Percentiles rank a stretch among this genome's conserved stretches.
Evolutionary conservation across 495 filamentous ascomycete genomes (phyloP).

Genomic region (Schizothecium vesticola): DNA sequence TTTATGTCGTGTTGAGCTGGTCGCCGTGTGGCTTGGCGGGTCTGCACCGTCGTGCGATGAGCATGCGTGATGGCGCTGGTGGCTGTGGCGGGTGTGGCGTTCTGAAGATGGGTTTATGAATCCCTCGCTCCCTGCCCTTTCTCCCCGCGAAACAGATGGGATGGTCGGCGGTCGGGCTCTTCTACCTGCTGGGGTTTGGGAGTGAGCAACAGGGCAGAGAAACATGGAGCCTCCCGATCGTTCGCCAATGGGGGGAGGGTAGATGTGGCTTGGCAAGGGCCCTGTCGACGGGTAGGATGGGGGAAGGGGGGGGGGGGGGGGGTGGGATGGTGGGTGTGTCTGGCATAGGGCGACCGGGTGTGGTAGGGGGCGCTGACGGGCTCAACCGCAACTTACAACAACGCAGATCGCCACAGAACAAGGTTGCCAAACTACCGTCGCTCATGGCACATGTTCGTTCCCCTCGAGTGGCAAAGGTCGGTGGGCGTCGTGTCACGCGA

Average conservation of each 20-base stretch:
- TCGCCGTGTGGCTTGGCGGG: neutral
- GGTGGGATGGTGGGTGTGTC: neutral
- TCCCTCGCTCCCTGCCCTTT: neutral
- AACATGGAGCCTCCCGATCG: neutral
- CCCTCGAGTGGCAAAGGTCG: conserved; percentile 29
- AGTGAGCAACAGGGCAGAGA: neutral
- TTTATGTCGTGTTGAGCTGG: neutral
- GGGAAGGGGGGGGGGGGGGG: neutral
- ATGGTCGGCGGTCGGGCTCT: neutral
- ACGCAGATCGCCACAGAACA: neutral
- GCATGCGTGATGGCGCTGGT: neutral
- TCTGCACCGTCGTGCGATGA: neutral
- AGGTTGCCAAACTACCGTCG: neutral
- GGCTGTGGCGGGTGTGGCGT: neutral
- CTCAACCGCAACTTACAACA: conserved; percentile 5
- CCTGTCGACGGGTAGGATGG: neutral
- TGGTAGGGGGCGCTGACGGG: neutral
- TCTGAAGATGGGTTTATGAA: neutral
- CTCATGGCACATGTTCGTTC: neutral
- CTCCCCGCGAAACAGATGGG: neutral
- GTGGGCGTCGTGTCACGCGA: conserved; percentile 23
- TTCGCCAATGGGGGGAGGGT: neutral
- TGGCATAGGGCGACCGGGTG: neutral
- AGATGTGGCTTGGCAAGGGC: neutral
- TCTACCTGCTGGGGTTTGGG: neutral